These are phyloP conservation scores for Medicago truncatula DNA, from an alignment of 306 rosid species.

Conservation along the genomic window DNA sequence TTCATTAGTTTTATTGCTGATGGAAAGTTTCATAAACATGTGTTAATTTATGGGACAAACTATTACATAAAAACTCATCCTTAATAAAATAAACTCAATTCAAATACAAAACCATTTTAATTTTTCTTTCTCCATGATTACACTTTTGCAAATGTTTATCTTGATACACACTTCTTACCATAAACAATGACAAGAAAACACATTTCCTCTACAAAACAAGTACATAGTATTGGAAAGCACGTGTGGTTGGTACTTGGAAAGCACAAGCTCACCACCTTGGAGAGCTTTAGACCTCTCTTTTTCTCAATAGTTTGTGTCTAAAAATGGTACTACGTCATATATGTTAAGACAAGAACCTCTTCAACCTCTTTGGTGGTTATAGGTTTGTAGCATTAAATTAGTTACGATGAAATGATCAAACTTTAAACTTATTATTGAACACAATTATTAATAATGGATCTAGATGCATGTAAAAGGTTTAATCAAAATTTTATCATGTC, in stretches of 20 bases:
- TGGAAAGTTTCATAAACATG: too few species aligned
- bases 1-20: too few species aligned
- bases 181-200: conserved; percentile 24
- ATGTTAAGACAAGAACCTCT: conserved; percentile 13
- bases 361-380: conserved; percentile 11
- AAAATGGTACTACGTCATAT: neutral
- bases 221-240: neutral
- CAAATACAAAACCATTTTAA: neutral
- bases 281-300: neutral
- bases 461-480: neutral
- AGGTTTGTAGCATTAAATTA: conserved; percentile 12
- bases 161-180: conserved; percentile 26
- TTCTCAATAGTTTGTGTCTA: neutral
- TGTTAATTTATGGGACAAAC: neutral
- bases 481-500: neutral
- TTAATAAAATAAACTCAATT: too few species aligned
- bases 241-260: conserved; percentile 19
- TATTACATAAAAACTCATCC: neutral
- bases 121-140: neutral
- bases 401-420: conserved; percentile 25
- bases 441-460: conserved; percentile 15
- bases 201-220: conserved; percentile 7
- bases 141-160: conserved; percentile 9
- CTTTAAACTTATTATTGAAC: neutral
- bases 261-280: conserved; percentile 30